Base-by-base conservation (phyloP, 192 early-diverging fungal genomes). In the Coemansia sp. region DNA sequence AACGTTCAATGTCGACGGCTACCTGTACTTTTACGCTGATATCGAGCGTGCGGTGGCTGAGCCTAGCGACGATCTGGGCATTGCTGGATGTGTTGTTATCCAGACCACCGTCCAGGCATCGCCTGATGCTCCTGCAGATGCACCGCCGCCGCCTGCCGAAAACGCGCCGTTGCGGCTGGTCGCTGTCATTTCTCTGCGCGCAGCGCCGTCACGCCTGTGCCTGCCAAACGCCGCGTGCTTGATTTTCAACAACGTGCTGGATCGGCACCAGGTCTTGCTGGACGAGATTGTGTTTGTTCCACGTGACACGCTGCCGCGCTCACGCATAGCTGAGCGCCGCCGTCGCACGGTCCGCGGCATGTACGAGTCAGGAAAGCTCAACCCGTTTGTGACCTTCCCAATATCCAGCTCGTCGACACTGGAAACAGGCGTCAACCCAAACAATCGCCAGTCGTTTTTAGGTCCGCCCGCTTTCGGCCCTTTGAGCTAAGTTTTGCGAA, bases 31-130 rank as follows among this genome's bases (percentile, higher is more conserved):
- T 52, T 83, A 87, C 30, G 64, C 71, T 30, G 90, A 92, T 51
- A 73, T 92, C 39, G 91, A 93, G 69, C 56, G 71, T 11, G 82
- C 87, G 0, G 83, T 90, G 34, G 91, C 90, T 57, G 71, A 80
- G n/a, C 68, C 76, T 11, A 82, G 88, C 61, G 73, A 78, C 21
- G 62, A 79, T 37, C 21, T 71, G 17, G 56, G 62, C 26, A 30
- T 52, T 8, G 64, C 59, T 31, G 47, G 66, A 37, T 69, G 64
- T 47, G 70, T 73, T 11, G 53, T 69, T 10, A 53, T 79, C 26
- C 69, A 72, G 44, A 79, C 76, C 18, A 54, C 62, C 0, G 26
- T 62, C 43, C 53, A 47, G 12, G 42, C 65, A 20, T 41, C 64
- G 39, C 40, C 53, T n/a, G 16, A 62, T 53, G 40, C 49, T 6